phyloP scores from a whole-genome alignment of 805 yeast species.

The Metschnikowia corniflorae region DNA sequence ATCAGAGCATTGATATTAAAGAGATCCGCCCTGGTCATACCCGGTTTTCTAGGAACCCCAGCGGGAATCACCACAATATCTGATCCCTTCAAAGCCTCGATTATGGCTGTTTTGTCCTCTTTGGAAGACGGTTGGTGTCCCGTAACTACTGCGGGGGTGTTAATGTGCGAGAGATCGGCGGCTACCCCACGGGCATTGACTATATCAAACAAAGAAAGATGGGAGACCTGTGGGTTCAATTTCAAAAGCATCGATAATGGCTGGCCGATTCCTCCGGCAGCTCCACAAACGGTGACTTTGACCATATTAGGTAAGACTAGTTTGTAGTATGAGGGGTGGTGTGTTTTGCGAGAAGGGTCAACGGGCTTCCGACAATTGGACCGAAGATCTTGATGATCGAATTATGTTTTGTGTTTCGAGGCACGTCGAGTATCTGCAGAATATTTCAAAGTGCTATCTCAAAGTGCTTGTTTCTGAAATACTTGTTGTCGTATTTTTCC shows the following conservation, averaged over 20 bases:
- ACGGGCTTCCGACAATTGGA: too few species aligned
- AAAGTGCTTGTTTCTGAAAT: too few species aligned
- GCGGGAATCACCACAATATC: constrained; percentile 45
- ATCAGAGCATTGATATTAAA: constrained; percentile 46
- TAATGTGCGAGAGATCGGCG: constrained; percentile 43
- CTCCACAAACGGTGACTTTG: constrained; percentile 48
- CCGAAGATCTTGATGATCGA: too few species aligned
- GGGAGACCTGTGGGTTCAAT: constrained; percentile 36
- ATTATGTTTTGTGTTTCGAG: too few species aligned
- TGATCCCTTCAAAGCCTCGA: constrained; percentile 35
- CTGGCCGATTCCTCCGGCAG: constrained; percentile 49
- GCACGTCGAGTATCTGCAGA: too few species aligned
- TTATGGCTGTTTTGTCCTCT: constrained; percentile 35
- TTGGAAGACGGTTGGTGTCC: constrained; percentile 41
- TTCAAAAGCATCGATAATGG: constrained; percentile 43
- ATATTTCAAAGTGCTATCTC: too few species aligned
- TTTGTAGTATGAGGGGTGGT: too few species aligned
- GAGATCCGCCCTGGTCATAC: constrained; percentile 47
- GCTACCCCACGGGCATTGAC: constrained; percentile 46
- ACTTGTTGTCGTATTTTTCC: too few species aligned
- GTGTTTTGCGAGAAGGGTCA: too few species aligned
- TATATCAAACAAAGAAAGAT: constrained; percentile 40
- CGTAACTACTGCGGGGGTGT: constrained; percentile 36
- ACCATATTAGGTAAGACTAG: too few species aligned
- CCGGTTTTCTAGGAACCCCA: constrained; percentile 48